These are phyloP conservation scores for Cyclocybe cylindracea DNA, from an alignment of 768 basidiomycete species.

Conservation along the genomic window DNA sequence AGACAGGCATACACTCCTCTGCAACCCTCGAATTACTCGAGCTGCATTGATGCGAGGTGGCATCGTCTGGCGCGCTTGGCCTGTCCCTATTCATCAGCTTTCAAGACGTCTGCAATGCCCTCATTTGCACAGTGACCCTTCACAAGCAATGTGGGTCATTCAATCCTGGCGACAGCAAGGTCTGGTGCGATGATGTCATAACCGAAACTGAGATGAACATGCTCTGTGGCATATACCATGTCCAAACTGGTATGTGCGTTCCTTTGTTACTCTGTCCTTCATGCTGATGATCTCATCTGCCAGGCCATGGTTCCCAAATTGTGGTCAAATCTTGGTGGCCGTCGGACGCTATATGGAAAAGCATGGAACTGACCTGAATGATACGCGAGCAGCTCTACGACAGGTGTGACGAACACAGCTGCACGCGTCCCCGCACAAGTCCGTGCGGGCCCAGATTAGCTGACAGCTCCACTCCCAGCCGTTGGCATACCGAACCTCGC, in stretches of 20 bases:
- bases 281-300: neutral
- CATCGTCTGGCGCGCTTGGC: constrained; percentile 8
- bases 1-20: neutral
- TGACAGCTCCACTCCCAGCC: too few relatives aligned
- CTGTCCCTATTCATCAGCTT: neutral
- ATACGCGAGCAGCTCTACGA: too few relatives aligned
- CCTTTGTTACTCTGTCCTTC: neutral
- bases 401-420: too few relatives aligned
- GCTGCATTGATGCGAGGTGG: constrained; percentile 5
- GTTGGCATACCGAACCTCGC: too few relatives aligned
- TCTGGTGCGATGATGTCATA: neutral
- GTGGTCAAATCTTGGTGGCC: constrained; percentile 3
- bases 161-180: neutral
- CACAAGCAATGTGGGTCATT: neutral
- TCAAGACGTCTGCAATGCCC: neutral
- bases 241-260: neutral
- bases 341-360: neutral
- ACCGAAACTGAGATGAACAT: neutral
- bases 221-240: neutral
- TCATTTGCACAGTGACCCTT: too few relatives aligned
- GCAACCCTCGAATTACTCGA: constrained; percentile 1
- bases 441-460: too few relatives aligned
- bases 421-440: too few relatives aligned
- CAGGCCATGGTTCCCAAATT: neutral
- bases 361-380: too few relatives aligned